phyloP scores from a whole-genome alignment of 2,329 filamentous ascomycete genomes.

The Fusarium sp. region DNA sequence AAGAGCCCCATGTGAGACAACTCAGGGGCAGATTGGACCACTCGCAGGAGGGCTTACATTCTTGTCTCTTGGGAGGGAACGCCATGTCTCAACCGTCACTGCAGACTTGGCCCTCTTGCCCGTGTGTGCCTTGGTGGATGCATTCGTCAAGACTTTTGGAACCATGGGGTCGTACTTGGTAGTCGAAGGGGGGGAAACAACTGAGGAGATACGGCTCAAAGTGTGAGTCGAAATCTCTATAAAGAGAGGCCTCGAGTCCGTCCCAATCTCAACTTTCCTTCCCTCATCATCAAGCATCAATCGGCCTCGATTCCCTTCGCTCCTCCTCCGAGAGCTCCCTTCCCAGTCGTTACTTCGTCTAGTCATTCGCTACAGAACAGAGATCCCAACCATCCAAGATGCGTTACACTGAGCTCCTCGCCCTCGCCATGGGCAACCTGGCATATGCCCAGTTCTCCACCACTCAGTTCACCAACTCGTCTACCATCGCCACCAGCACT shows the following conservation, averaged over 20 bases:
- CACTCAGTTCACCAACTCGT: conserved; percentile 19
- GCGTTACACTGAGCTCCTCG: conserved; percentile 47
- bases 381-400: conserved; percentile 39
- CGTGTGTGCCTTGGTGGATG: conserved; percentile 14
- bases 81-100: conserved; percentile 41
- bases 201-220: neutral
- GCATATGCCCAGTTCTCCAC: conserved; percentile 41
- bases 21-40: conserved; percentile 29
- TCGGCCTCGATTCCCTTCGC: conserved; percentile 48
- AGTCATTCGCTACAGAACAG: conserved; percentile 42
- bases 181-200: conserved; percentile 6
- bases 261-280: conserved; percentile 16
- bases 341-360: conserved; percentile 38
- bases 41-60: conserved; percentile 26
- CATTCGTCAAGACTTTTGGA: conserved; percentile 31
- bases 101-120: conserved; percentile 7
- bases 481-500: conserved; percentile 5
- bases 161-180: conserved; percentile 3
- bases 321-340: conserved; percentile 43
- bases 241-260: conserved; percentile 44
- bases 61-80: conserved; percentile 30
- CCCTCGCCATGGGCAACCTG: conserved; percentile 47
- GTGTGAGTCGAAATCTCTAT: conserved; percentile 35
- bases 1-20: conserved; percentile 38
- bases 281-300: conserved; percentile 39